These are phyloP conservation scores for Nematodospora valgi DNA, from an alignment of 805 yeast genomes.

Conservation along the genomic window DNA sequence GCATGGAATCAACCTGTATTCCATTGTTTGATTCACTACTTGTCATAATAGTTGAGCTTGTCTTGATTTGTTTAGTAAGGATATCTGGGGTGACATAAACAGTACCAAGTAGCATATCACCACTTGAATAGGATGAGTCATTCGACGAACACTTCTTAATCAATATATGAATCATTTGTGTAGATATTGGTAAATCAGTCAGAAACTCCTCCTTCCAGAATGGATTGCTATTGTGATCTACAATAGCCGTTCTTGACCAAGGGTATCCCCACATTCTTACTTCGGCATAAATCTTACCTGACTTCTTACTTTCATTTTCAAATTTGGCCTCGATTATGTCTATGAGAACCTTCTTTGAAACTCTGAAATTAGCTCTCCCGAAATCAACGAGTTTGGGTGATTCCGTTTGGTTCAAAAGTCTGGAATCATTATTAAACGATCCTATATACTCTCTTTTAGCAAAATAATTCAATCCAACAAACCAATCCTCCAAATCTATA, in stretches of 20 bases:
- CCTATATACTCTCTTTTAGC: slow-evolving; percentile 56
- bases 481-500: slow-evolving; percentile 76
- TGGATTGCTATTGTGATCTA: slow-evolving; percentile 48
- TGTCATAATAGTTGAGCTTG: slow-evolving; percentile 30
- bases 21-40: slow-evolving; percentile 12
- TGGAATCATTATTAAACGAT: slow-evolving; percentile 12
- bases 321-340: slow-evolving; percentile 67
- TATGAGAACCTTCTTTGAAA: slow-evolving; percentile 50
- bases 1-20: slow-evolving; percentile 5
- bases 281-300: slow-evolving; percentile 57
- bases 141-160: slow-evolving; percentile 34
- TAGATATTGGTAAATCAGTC: slow-evolving; percentile 55
- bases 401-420: not conserved
- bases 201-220: slow-evolving; percentile 82
- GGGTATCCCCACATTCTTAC: slow-evolving; percentile 67
- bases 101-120: slow-evolving; percentile 49
- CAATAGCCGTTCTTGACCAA: slow-evolving; percentile 76
- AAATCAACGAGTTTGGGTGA: slow-evolving; percentile 14
- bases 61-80: slow-evolving; percentile 26
- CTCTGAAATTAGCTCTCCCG: slow-evolving; percentile 41
- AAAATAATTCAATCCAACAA: slow-evolving; percentile 62
- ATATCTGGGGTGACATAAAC: slow-evolving; percentile 53
- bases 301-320: slow-evolving; percentile 15
- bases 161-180: slow-evolving; percentile 48
- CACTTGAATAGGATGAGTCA: slow-evolving; percentile 20